phyloP scores from a whole-genome alignment of 2,329 filamentous ascomycete genomes.

The Botrytis porri region DNA sequence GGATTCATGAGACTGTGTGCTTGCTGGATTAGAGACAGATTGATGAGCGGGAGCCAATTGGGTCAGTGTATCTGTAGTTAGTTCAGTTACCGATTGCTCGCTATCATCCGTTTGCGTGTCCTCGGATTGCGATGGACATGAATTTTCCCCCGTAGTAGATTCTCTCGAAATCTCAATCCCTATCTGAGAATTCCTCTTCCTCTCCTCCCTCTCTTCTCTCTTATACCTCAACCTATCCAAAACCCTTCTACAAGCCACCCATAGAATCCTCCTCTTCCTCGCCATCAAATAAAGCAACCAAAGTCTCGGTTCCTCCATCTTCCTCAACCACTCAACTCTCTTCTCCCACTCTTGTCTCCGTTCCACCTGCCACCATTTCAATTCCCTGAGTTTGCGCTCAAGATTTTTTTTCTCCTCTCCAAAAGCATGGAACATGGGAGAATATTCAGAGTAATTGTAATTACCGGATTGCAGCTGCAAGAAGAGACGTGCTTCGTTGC shows the following conservation, averaged over 20 bases:
- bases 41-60: not conserved
- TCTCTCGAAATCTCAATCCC: not conserved
- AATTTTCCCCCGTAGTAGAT: too few relatives aligned
- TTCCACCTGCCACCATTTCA: constrained; percentile 27
- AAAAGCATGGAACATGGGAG: constrained; percentile 30
- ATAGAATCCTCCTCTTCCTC: constrained; percentile 28
- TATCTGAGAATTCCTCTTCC: constrained; percentile 21
- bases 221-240: constrained; percentile 25
- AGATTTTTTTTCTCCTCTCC: constrained; percentile 26
- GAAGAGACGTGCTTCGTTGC: constrained; percentile 29
- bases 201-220: constrained; percentile 11
- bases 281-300: constrained; percentile 32
- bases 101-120: not conserved
- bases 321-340: constrained; percentile 29
- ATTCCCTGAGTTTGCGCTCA: constrained; percentile 19
- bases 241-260: constrained; percentile 22
- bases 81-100: not conserved
- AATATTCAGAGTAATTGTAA: constrained; percentile 29
- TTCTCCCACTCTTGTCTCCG: constrained; percentile 26
- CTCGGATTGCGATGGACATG: not conserved
- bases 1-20: not conserved
- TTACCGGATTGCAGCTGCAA: constrained; percentile 26
- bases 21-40: not conserved
- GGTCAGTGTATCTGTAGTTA: not conserved
- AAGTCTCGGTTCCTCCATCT: constrained; percentile 29